Evolutionary conservation across 2,329 filamentous ascomycete species (phyloP).

Genomic region (Pyricularia grisea): DNA sequence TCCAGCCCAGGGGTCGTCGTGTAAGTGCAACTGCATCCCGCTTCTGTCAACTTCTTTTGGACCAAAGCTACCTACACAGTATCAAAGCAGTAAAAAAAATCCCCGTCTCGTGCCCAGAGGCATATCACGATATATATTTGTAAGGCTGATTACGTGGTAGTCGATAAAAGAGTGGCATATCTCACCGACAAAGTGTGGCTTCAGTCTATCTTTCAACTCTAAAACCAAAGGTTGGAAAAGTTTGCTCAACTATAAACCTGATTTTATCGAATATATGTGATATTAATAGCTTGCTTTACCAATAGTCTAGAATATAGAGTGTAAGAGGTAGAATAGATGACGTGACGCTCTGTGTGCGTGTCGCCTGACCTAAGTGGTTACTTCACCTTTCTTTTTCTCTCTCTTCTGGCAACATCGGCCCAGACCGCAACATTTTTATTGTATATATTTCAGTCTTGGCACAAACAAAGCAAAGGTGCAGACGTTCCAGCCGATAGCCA

Average conservation of each 20-base stretch:
- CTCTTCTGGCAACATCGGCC: too few species aligned
- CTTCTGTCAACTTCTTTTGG: neutral
- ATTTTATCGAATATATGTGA: too few species aligned
- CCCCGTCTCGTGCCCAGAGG: too few species aligned
- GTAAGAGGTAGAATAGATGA: neutral
- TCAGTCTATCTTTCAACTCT: neutral
- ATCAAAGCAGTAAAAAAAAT: too few species aligned
- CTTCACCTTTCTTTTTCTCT: too few species aligned
- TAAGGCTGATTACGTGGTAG: neutral
- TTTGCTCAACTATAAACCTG: neutral
- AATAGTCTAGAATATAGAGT: neutral
- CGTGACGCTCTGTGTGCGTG: neutral
- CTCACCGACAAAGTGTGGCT: neutral
- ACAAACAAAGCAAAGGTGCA: too few species aligned
- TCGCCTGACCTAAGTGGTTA: too few species aligned
- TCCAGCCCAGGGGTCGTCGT: neutral
- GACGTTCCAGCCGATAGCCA: too few species aligned
- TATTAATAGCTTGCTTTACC: too few species aligned
- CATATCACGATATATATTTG: neutral
- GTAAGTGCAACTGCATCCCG: neutral
- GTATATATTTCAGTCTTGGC: too few species aligned
- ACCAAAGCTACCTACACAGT: too few species aligned
- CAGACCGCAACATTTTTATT: too few species aligned
- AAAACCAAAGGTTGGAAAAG: neutral
- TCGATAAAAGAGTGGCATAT: neutral